Percentiles rank a stretch among this genome's conserved stretches.
phyloP scores from a whole-genome alignment of 73 alveolate species.

The Stentor coeruleus region DNA sequence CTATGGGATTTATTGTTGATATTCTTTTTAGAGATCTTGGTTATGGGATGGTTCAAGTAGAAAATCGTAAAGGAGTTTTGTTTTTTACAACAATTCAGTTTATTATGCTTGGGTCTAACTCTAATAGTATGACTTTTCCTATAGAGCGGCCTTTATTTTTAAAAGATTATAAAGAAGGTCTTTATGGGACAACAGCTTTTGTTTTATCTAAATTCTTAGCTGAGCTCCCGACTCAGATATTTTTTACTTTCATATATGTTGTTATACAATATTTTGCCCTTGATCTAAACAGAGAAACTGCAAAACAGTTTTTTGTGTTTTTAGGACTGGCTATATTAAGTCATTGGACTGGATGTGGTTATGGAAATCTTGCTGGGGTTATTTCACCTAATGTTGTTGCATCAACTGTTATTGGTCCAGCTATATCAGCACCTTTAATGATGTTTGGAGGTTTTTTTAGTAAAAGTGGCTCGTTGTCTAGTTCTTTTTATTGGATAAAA shows the following conservation, averaged over 20 bases:
- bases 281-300: neutral
- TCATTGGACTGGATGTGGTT: neutral
- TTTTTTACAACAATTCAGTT: neutral
- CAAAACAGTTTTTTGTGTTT: neutral
- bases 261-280: neutral
- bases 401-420: neutral
- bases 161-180: neutral
- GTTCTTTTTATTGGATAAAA: neutral
- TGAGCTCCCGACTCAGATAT: neutral
- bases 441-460: neutral
- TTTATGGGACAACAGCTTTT: neutral
- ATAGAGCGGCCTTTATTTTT: neutral
- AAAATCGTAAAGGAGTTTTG: slow-evolving; percentile 4
- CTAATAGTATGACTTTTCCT: neutral
- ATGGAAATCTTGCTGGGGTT: neutral
- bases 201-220: neutral
- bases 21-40: neutral
- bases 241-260: neutral
- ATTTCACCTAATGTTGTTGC: neutral
- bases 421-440: neutral
- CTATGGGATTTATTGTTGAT: neutral
- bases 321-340: neutral
- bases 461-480: neutral
- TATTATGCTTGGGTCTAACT: neutral
- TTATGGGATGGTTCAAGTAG: neutral